Percentiles rank a stretch among this genome's conserved stretches.
These are phyloP conservation scores for Patellifolia procumbens DNA, from an alignment of 179 eudicot genomes.

Conservation along the genomic window DNA sequence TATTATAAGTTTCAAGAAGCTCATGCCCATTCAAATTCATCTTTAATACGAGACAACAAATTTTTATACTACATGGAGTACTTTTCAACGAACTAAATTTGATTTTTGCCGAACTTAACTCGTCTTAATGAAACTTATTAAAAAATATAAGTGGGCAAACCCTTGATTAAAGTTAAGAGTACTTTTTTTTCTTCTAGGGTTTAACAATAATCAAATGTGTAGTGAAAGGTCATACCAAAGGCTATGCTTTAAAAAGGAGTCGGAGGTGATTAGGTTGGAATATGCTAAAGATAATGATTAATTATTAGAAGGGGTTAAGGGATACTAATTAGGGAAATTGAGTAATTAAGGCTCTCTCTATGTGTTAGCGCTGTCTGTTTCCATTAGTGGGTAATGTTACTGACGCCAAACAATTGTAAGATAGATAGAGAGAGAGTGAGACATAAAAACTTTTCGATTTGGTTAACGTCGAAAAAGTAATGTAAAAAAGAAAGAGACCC, in stretches of 20 bases:
- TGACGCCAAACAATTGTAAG: constrained; percentile 15
- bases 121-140: no score
- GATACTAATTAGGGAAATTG: constrained; percentile 47
- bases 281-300: constrained; percentile 15
- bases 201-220: background rate
- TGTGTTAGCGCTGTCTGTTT: constrained; percentile 52
- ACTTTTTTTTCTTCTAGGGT: no score
- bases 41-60: no score
- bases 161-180: no score
- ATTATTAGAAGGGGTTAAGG: constrained; percentile 23
- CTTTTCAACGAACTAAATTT: no score
- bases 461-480: constrained; percentile 73
- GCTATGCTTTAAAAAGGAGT: background rate
- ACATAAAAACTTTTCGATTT: constrained; percentile 64
- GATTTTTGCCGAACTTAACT: no score
- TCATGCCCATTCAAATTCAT: no score
- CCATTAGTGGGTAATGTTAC: constrained; percentile 43
- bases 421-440: constrained; percentile 5
- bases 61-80: no score
- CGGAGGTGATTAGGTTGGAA: background rate
- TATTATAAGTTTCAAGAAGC: no score
- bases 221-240: background rate
- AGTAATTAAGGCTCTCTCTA: constrained; percentile 38
- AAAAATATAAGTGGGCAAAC: no score
- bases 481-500: constrained; percentile 50